phyloP scores from a whole-genome alignment of 345 rosid genomes.

The Lepidium didymum region DNA sequence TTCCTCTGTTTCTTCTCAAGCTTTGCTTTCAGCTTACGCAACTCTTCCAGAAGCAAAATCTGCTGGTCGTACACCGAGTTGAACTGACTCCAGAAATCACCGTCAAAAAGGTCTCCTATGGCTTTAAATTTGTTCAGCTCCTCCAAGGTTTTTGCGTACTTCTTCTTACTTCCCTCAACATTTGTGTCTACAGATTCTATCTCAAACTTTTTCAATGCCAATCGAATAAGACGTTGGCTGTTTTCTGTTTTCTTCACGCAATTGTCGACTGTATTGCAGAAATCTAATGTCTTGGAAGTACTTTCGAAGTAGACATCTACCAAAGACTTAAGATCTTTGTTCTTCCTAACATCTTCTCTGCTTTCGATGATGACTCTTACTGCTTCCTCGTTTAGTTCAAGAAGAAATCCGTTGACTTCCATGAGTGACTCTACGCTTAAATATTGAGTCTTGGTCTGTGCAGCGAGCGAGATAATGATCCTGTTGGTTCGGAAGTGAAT shows the following conservation, averaged over 20 bases:
- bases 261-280: conserved; percentile 52
- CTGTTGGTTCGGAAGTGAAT: conserved; percentile 50
- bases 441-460: conserved; percentile 40
- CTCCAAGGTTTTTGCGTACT: conserved; percentile 48
- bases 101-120: conserved; percentile 59
- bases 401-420: conserved; percentile 50
- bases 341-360: conserved; percentile 62
- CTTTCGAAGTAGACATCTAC: conserved; percentile 60
- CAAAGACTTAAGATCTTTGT: conserved; percentile 41
- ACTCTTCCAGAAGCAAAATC: conserved; percentile 37
- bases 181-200: conserved; percentile 26
- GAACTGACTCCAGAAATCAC: conserved; percentile 44
- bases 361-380: conserved; percentile 44
- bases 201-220: conserved; percentile 51
- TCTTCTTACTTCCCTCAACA: conserved; percentile 29
- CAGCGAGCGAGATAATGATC: conserved; percentile 41
- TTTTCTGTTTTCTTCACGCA: conserved; percentile 50
- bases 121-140: conserved; percentile 57
- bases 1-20: conserved; percentile 60
- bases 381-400: conserved; percentile 59
- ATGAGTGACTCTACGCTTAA: conserved; percentile 53
- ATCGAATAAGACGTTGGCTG: conserved; percentile 48
- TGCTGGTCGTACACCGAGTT: conserved; percentile 42
- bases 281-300: conserved; percentile 52
- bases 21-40: conserved; percentile 39